Evolutionary conservation across 345 rosid genomes (phyloP).

Genomic region (Mallotus nudiflorus): DNA sequence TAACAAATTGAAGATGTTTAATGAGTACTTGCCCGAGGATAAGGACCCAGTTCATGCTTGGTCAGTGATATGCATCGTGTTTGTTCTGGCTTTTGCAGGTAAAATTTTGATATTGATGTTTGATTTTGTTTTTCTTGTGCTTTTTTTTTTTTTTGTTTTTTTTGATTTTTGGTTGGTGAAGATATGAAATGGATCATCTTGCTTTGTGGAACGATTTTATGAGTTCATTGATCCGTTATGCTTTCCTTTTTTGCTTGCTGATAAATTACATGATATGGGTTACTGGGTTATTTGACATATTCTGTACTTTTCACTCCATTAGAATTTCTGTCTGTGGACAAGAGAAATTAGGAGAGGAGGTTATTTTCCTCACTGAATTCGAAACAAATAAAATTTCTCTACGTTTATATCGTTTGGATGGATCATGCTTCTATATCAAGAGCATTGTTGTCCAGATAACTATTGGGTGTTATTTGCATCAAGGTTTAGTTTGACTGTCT

Average conservation of each 20-base stretch:
- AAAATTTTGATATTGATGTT: constrained; percentile 2
- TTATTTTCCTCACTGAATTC: no score
- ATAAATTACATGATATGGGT: no score
- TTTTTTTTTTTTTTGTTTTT: background rate
- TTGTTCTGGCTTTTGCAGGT: constrained; percentile 61
- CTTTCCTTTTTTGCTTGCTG: background rate
- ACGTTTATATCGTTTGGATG: no score
- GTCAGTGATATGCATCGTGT: constrained; percentile 51
- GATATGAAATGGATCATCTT: background rate
- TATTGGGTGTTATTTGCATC: no score
- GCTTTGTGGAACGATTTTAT: background rate
- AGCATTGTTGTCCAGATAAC: no score
- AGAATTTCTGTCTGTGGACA: no score
- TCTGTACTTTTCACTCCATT: no score
- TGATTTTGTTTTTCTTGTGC: background rate
- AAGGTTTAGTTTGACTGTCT: no score
- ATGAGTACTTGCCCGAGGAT: constrained; percentile 65
- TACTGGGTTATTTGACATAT: no score
- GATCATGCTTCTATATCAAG: no score
- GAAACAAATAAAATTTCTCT: no score
- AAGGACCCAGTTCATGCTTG: constrained; percentile 59
- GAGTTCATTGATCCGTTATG: background rate
- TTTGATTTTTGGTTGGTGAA: background rate
- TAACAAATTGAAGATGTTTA: constrained; percentile 37
- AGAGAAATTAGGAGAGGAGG: no score